Evolutionary conservation across 1,284 basidiomycete genomes (phyloP), one percentile per base, ranked within the genome.

Genomic region (Malassezia sp.): DNA sequence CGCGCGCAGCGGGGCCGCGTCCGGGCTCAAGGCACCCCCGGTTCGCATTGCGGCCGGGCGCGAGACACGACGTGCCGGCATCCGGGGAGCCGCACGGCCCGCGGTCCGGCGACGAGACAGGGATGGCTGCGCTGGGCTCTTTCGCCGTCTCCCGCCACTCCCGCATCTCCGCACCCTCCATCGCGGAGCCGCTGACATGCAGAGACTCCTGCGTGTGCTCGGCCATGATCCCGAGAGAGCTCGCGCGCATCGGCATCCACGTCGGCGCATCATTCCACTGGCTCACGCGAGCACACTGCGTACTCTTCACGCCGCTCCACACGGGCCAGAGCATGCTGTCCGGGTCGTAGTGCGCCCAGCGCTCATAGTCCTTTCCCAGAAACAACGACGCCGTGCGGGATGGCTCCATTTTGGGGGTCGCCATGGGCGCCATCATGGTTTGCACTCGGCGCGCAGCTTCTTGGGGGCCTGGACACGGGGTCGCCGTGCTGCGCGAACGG

Each of bases 341-440:
- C 17, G 49, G 42, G 20, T 60, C 57, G 26, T 60, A 54, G 9
- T 44, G 52, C 9, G 57, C 54, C 65, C 65, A 68, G 43, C 65
- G 57, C 42, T 68, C 65, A 49, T 60, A 50, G 24, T 68, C 65
- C 36, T 63, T 64, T 18, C 65, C 65, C 5, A 68, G 51, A 35
- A 65, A 64, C 32, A 68, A 49, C 6, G 63, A 63, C 30, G 61
- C 56, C 0, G 56, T 59, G 28, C 57, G 60, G 3, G n/a, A n/a
- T n/a, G n/a, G n/a, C n/a, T n/a, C n/a, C n/a, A n/a, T n/a, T n/a
- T n/a, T n/a, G n/a, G n/a, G n/a, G n/a, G n/a, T n/a, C n/a, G n/a
- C n/a, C n/a, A n/a, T n/a, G n/a, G n/a, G n/a, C n/a, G n/a, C n/a
- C n/a, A n/a, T n/a, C n/a, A n/a, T n/a, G 53, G 53, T 2, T 24